Evolutionary conservation across 1,284 basidiomycete genomes (phyloP).

Genomic region (Crepidotus sp.): DNA sequence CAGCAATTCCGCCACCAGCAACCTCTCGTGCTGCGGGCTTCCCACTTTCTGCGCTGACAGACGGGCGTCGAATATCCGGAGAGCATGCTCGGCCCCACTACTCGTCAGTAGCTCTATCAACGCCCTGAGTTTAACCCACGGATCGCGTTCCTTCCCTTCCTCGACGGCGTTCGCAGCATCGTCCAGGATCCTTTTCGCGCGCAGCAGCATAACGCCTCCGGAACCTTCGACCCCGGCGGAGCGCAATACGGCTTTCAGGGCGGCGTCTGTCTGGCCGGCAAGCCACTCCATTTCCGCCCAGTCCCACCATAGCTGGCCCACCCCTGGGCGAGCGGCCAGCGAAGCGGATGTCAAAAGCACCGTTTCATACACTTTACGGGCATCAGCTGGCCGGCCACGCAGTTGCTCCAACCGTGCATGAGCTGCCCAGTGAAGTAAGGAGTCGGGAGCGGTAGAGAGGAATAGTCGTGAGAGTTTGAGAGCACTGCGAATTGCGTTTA

Average conservation of each 20-base stretch:
- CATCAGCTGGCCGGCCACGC: slow-evolving; percentile 62
- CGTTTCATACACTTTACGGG: slow-evolving; percentile 78
- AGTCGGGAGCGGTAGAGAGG: slow-evolving; percentile 55
- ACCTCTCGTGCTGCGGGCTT: slow-evolving; percentile 44
- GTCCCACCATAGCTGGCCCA: slow-evolving; percentile 68
- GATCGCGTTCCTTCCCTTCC: slow-evolving; percentile 40
- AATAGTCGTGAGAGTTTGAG: slow-evolving; percentile 66
- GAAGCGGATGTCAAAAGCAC: slow-evolving; percentile 38
- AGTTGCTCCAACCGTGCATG: slow-evolving; percentile 77
- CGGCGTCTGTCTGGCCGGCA: slow-evolving; percentile 39
- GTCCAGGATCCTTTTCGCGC: slow-evolving; percentile 50
- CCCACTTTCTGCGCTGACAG: slow-evolving; percentile 22
- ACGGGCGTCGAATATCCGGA: slow-evolving; percentile 42
- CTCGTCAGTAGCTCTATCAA: slow-evolving; percentile 54
- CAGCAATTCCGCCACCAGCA: slow-evolving; percentile 47
- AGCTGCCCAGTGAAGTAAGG: slow-evolving; percentile 67
- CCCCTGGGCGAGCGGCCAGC: slow-evolving; percentile 26
- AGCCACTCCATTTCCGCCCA: slow-evolving; percentile 91
- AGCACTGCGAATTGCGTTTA: slow-evolving; percentile 38
- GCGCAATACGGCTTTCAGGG: slow-evolving; percentile 45
- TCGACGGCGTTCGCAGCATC: slow-evolving; percentile 31
- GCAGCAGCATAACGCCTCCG: slow-evolving; percentile 45
- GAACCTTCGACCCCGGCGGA: slow-evolving; percentile 43
- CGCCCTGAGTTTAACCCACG: slow-evolving; percentile 55
- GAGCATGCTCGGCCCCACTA: slow-evolving; percentile 32